Evolutionary conservation across 129 eudicot genomes (phyloP), one percentile per base, ranked within the genome.

Genomic region (Artemisia argyi): DNA sequence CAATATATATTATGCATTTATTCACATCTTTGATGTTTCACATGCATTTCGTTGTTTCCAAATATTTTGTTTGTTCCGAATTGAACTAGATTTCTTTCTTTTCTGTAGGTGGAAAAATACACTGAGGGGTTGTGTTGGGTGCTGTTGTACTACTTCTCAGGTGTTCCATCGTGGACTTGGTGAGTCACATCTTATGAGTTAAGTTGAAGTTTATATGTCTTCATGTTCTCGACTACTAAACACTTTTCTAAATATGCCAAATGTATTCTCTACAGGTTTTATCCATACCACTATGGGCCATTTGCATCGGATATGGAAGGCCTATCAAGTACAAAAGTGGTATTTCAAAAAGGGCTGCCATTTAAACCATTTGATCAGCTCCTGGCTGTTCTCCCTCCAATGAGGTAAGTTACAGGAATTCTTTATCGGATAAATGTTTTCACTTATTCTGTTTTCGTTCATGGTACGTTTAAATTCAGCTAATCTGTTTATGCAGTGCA

Each of bases 241-340:
- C 51, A 7, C 19, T 20, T 18, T 2, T 11, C 10, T 7, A 39
- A 39, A 7, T 39, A 39, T 39, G 46, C 46, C 10, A 39, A 39
- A 7, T 7, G 11, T 7, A 7, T 39, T 39, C 46, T 8, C 26
- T 59, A 1, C 59, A 88, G 94, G 95, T 89, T 52, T 66, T 89
- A 61, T 62, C 90, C 96, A 0, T 86, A 60, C 66, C 82, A 89
- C 49, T 86, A 89, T 51, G 88, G 88, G 14, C 92, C 86, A 0
- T 84, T 84, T 78, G 96, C 92, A 3, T 89, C 96, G 0, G 96
- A 89, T n/a, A 11, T 86, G 2, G 80, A 80, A 73, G 96, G 96
- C 0, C 80, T 89, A 0, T 61, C 88, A 0, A 83, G 79, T 8
- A 68, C 42, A 0, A 80, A 78, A 26, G 74, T 61, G 11, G 61